phyloP scores from a whole-genome alignment of 768 basidiomycete genomes.

The Daedaleopsis nitida region DNA sequence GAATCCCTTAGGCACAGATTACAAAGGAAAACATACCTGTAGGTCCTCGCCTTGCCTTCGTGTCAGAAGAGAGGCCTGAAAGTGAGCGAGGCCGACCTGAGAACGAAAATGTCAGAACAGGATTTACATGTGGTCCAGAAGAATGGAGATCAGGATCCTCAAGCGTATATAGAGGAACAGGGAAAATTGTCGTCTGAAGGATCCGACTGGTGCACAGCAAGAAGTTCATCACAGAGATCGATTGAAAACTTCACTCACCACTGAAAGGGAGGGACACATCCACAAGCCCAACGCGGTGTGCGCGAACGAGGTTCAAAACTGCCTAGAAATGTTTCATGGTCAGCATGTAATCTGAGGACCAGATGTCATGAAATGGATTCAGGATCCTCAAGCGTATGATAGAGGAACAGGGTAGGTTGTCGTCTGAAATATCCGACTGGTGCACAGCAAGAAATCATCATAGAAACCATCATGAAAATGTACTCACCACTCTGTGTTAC shows the following conservation, averaged over 20 bases:
- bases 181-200: constrained; percentile 28
- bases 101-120: too few species aligned
- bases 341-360: too few species aligned
- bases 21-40: too few species aligned
- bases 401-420: not conserved
- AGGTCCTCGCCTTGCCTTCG: too few species aligned
- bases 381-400: not conserved
- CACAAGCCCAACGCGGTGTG: not conserved
- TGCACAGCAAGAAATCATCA: not conserved
- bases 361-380: not conserved
- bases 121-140: not conserved
- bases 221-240: constrained; percentile 24
- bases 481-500: not conserved
- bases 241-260: constrained; percentile 11
- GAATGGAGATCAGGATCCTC: constrained; percentile 28
- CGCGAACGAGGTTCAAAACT: not conserved
- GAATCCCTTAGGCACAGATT: too few species aligned
- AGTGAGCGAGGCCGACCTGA: too few species aligned
- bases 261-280: not conserved
- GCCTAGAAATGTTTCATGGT: not conserved
- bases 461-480: not conserved
- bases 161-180: constrained; percentile 33
- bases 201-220: constrained; percentile 37
- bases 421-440: not conserved
- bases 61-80: too few species aligned